Conservation (phyloP, 2,329 filamentous ascomycete genomes). For the Penicillium sclerotigenum region DNA sequence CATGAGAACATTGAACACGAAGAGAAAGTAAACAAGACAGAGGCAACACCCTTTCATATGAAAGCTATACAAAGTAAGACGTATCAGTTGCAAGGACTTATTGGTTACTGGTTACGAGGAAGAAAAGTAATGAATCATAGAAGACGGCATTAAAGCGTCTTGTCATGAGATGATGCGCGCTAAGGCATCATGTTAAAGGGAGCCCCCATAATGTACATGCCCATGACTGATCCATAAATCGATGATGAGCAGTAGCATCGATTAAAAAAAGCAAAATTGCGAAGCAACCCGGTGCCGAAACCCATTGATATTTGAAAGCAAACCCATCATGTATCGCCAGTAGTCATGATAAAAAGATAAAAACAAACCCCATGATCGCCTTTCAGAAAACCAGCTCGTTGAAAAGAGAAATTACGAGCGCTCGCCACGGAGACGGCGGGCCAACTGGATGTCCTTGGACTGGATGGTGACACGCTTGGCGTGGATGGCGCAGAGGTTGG, state of each 20-base stretch:
- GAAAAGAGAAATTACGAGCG: slow-evolving; percentile 62
- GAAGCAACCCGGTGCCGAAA: slow-evolving; percentile 39
- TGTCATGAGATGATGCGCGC: slow-evolving; percentile 35
- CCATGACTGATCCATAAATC: slow-evolving; percentile 33
- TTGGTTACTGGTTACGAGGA: not conserved
- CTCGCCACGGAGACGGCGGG: slow-evolving; percentile 90
- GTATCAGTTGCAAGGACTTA: not conserved
- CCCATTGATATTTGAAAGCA: slow-evolving; percentile 42
- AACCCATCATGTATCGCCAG: slow-evolving; percentile 46
- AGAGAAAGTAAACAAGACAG: not conserved
- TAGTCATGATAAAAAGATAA: slow-evolving; percentile 39
- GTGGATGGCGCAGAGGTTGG: slow-evolving; percentile 97
- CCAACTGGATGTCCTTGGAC: slow-evolving; percentile 92
- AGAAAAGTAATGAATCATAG: slow-evolving; percentile 22
- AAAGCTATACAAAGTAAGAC: not conserved
- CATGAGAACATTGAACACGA: too few species aligned
- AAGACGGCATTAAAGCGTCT: slow-evolving; percentile 34
- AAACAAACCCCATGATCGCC: slow-evolving; percentile 42
- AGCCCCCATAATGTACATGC: slow-evolving; percentile 37
- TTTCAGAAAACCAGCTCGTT: slow-evolving; percentile 32
- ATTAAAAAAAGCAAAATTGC: slow-evolving; percentile 29
- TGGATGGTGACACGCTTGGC: slow-evolving; percentile 98
- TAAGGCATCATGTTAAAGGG: slow-evolving; percentile 28
- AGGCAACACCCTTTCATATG: not conserved
- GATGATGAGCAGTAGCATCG: slow-evolving; percentile 31